Evolutionary conservation across 75 land plant genomes (phyloP), one percentile per base, ranked within the genome.

Genomic region (Pinus taeda): DNA sequence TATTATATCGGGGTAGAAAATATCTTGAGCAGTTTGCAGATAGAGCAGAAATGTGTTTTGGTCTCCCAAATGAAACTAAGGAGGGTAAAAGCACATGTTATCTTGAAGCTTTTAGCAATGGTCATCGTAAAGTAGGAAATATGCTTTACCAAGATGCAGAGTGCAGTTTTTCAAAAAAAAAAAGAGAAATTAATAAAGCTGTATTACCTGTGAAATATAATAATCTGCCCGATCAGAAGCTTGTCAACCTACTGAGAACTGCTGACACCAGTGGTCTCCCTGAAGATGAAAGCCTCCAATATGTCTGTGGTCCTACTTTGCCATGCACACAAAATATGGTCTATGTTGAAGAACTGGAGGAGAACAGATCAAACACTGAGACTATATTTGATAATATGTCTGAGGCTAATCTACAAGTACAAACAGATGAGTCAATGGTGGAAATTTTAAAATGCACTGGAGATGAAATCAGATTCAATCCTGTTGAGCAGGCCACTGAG

Each of bases 401-500:
- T 8, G 72, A 69, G 24, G 22, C 12, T 17, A 69, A 42, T 45
- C 1, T n/a, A 42, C 22, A 49, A 9, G 12, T n/a, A 42, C 22
- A 49, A 9, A 9, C 55, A 49, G 72, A 42, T 42, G 55, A 69
- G 22, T 69, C 49, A 69, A 42, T 42, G 8, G 72, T 69, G 72
- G 72, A 69, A 69, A 69, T 69, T 45, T 42, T 69, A 20, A 45
- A 69, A 30, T 69, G 49, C 55, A 69, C 70, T 62, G 59, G 76
- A 49, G 87, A 85, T 22, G 82, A 63, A 60, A 24, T 57, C 63
- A 86, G 87, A 61, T 45, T 75, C 33, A 66, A 59, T 65, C 30
- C 74, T 26, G 78, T 42, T 29, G 72, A 84, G 18, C 82, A 85
- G 45, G 87, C 86, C 33, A 85, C 85, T 30, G 87, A 83, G 57